Conservation (phyloP, 2,329 filamentous ascomycete genomes). For the Pseudomassariella vexata region DNA sequence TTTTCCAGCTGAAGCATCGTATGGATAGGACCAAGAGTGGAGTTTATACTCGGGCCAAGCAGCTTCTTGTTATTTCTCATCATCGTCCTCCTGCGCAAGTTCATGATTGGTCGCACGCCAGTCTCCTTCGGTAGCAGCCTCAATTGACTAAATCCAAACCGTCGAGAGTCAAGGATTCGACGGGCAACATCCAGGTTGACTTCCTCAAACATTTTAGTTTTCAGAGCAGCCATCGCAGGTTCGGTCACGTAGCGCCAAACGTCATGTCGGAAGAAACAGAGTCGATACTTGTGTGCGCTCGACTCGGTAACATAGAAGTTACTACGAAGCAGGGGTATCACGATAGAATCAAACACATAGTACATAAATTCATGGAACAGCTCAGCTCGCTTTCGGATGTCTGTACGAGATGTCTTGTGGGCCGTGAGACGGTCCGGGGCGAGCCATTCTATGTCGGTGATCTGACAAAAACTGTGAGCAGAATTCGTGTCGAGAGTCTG, state of each 20-base stretch:
- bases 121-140: conserved; percentile 75
- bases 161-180: conserved; percentile 52
- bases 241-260: conserved; percentile 75
- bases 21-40: conserved; percentile 65
- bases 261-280: conserved; percentile 95
- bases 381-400: conserved; percentile 70
- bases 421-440: conserved; percentile 40
- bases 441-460: conserved; percentile 69
- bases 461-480: conserved; percentile 48
- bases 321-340: conserved; percentile 78
- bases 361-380: conserved; percentile 83
- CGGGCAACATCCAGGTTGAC: conserved; percentile 53
- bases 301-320: conserved; percentile 97
- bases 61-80: conserved; percentile 34
- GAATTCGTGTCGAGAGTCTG: too few relatives aligned
- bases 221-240: conserved; percentile 64
- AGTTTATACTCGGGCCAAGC: conserved; percentile 36
- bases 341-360: conserved; percentile 84
- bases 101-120: conserved; percentile 80
- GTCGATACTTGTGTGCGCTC: conserved; percentile 66
- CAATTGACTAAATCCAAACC: conserved; percentile 71
- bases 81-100: conserved; percentile 63
- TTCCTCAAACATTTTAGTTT: conserved; percentile 72
- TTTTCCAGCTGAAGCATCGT: conserved; percentile 75
- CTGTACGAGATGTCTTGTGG: conserved; percentile 61